Evolutionary conservation across 345 rosid genomes (phyloP).

Genomic region (Lagerstroemia speciosa): DNA sequence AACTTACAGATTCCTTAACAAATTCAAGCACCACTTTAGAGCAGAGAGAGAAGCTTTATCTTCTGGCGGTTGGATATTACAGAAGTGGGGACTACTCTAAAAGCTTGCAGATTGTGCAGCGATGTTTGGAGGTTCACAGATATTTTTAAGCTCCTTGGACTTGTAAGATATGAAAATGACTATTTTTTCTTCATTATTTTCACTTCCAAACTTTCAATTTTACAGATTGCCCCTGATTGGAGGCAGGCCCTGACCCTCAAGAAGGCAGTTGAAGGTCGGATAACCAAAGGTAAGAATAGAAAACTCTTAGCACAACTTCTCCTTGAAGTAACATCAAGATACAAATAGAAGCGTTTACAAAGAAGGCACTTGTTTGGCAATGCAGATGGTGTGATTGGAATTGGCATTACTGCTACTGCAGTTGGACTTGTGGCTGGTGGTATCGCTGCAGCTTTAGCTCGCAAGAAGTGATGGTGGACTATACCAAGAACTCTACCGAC

Average conservation of each 20-base stretch:
- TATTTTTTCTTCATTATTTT: neutral
- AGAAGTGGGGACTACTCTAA: slow-evolving; percentile 56
- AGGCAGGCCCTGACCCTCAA: slow-evolving; percentile 58
- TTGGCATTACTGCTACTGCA: slow-evolving; percentile 77
- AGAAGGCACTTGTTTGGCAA: slow-evolving; percentile 7
- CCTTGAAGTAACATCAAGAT: neutral
- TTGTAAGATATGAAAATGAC: neutral
- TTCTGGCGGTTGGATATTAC: slow-evolving; percentile 70
- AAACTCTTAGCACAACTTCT: neutral
- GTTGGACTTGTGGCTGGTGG: slow-evolving; percentile 79
- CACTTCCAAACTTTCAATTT: slow-evolving; percentile 1
- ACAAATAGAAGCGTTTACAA: neutral
- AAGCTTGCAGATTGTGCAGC: slow-evolving; percentile 67
- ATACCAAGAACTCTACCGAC: neutral
- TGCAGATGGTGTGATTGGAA: slow-evolving; percentile 86
- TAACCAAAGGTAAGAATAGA: slow-evolving; percentile 45
- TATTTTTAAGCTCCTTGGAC: neutral
- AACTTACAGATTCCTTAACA: slow-evolving; percentile 33
- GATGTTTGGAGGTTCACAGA: slow-evolving; percentile 48
- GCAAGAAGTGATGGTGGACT: slow-evolving; percentile 35
- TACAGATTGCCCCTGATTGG: slow-evolving; percentile 70
- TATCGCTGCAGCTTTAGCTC: slow-evolving; percentile 65
- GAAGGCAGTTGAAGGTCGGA: slow-evolving; percentile 48
- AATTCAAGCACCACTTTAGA: slow-evolving; percentile 31
- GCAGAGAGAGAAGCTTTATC: slow-evolving; percentile 70